Evolutionary conservation across 1,284 basidiomycete species (phyloP), one percentile per base, ranked within the genome.

Genomic region (Somion occarium): DNA sequence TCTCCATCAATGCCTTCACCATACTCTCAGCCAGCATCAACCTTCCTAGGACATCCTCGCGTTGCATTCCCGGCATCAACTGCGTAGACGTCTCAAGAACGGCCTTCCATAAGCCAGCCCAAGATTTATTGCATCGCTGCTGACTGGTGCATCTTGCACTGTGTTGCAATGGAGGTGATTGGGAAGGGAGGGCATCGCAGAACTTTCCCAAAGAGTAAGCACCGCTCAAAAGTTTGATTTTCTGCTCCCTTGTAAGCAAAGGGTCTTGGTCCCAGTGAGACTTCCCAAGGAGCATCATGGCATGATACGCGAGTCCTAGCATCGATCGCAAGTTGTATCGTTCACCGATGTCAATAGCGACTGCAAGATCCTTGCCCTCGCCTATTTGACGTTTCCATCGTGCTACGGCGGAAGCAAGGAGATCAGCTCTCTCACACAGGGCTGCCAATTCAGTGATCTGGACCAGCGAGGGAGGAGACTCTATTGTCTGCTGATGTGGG

Each of bases 401-500:
- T 23, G 55, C 30, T 4, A 71, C 60, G 0, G 70, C 65, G 2
- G 64, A 64, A 1, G 75, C 71, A 22, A 75, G 68, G 1, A 74
- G 66, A 48, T 74, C 73, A 2, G 64, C 61, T 22, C 72, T 69
- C 51, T 75, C 74, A 58, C 73, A 74, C 1, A 74, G 67, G 22
- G 73, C 71, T 1, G 73, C 74, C 27, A 74, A 69, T 58, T 74
- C 74, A 1, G 73, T 74, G 50, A 74, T 60, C 46, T 75, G 72
- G 4, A 69, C 65, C 34, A 74, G 60, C 5, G 66, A 65, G 0
- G 66, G 66, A 12, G 24, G 20, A 3, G 48, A 5, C n/a, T 38
- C 19, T 4, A 18, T 15, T 3, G 50, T 3, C 50, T 44, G 34
- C 42, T 53, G 12, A 37, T 43, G 9, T 56, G 53, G 42, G 49